Percentiles rank a stretch among this genome's conserved stretches.
Conservation (phyloP, 1,284 basidiomycete species). For the Flammula alnicola region DNA sequence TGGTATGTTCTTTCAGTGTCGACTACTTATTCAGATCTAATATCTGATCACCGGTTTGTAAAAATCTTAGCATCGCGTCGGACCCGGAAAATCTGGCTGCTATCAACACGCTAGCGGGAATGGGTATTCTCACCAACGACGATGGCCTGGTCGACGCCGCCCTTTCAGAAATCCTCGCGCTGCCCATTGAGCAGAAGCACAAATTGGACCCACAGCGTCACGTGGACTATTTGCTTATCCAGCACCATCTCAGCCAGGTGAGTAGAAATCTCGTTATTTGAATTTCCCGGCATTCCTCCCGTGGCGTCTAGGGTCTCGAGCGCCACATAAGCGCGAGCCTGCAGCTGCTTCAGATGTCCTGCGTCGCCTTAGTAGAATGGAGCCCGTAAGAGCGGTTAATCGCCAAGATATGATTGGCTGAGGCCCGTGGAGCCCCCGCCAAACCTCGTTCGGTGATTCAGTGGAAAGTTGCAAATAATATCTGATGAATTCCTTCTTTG, state of each 20-base stretch:
- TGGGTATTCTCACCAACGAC: constrained; percentile 84
- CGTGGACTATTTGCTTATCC: constrained; percentile 68
- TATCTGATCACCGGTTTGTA: constrained; percentile 1
- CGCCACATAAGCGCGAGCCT: no score
- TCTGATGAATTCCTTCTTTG: no score
- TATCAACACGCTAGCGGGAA: constrained; percentile 83
- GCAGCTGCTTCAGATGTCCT: no score
- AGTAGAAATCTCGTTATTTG: neutral
- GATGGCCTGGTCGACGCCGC: constrained; percentile 86
- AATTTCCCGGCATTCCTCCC: neutral
- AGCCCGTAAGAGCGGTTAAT: no score
- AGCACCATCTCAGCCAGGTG: constrained; percentile 72
- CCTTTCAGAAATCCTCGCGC: constrained; percentile 75
- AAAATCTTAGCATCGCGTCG: constrained; percentile 54
- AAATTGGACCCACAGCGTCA: constrained; percentile 68
- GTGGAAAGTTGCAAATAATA: no score
- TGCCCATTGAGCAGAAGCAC: constrained; percentile 66
- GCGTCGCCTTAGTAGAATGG: no score
- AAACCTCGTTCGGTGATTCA: no score
- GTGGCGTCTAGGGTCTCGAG: no score
- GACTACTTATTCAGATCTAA: neutral
- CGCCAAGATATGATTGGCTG: no score
- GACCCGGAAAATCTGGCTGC: constrained; percentile 79
- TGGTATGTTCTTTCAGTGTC: constrained; percentile 56
- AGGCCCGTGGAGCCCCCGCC: no score